Percentiles rank a stretch among this genome's conserved stretches.
phyloP scores from a whole-genome alignment of 441 rosid genomes.

The Syzygium syzygioides region DNA sequence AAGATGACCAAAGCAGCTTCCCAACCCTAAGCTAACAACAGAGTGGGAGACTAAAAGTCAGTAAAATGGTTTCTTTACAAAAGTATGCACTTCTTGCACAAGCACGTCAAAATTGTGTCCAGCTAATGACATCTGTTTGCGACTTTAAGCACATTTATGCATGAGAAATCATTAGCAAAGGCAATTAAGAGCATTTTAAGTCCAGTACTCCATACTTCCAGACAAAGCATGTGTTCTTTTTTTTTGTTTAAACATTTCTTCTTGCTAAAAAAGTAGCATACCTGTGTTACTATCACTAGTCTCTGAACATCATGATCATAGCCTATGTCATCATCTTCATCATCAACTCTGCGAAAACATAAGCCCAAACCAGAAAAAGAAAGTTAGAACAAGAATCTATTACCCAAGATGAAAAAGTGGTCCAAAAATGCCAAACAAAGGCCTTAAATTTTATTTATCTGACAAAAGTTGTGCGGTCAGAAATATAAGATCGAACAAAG shows the following conservation, averaged over 20 bases:
- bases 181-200: not conserved
- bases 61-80: not conserved
- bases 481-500: not conserved
- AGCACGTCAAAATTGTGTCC: not conserved
- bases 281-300: constrained; percentile 96
- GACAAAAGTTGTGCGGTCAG: not conserved
- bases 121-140: not conserved
- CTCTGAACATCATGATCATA: constrained; percentile 85
- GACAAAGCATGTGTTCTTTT: not conserved
- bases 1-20: not conserved
- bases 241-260: not conserved
- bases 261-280: constrained; percentile 12
- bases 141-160: not conserved
- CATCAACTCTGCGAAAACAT: constrained; percentile 46
- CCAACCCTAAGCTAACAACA: not conserved
- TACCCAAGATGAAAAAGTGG: not conserved
- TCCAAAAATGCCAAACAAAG: not conserved
- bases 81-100: not conserved
- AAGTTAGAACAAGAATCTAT: not conserved
- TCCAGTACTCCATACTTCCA: not conserved
- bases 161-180: not conserved
- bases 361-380: constrained; percentile 1
- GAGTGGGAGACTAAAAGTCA: not conserved
- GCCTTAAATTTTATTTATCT: not conserved
- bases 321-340: constrained; percentile 70